Percentiles rank a stretch among this genome's conserved stretches.
Evolutionary conservation across 139 green algal genomes (phyloP).

Genomic region (Limnomonas spitsbergensis): DNA sequence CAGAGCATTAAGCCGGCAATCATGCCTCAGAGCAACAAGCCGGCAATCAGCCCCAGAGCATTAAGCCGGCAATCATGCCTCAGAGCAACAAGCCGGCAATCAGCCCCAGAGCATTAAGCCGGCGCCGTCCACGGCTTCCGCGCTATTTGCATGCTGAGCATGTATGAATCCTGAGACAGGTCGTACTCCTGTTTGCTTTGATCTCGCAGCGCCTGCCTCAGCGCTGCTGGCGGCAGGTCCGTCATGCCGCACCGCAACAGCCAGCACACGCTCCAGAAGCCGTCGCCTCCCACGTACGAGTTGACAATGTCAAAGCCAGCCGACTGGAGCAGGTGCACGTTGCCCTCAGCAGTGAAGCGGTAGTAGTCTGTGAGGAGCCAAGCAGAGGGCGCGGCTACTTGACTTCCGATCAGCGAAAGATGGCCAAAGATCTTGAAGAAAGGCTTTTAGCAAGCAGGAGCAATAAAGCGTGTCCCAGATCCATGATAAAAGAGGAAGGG

Average conservation of each 20-base stretch:
- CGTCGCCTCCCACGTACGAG: slow-evolving; percentile 10
- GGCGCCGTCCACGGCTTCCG: too few relatives aligned
- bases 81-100: too few relatives aligned
- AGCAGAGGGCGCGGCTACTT: not conserved
- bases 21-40: too few relatives aligned
- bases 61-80: too few relatives aligned
- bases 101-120: too few relatives aligned
- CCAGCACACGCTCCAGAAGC: slow-evolving; percentile 14
- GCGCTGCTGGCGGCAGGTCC: not conserved
- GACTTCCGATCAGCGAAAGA: not conserved
- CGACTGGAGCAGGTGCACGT: not conserved
- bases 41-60: too few relatives aligned
- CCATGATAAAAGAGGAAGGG: too few relatives aligned
- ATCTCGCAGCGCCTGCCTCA: not conserved
- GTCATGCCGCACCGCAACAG: slow-evolving; percentile 3
- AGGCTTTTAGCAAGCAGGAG: not conserved
- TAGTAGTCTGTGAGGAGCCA: slow-evolving; percentile 18
- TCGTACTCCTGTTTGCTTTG: not conserved
- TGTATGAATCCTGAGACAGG: not conserved
- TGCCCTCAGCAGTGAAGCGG: slow-evolving; percentile 14
- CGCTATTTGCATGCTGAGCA: not conserved
- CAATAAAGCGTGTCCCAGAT: too few relatives aligned
- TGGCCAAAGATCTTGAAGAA: too few relatives aligned
- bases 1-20: too few relatives aligned
- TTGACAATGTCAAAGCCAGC: slow-evolving; percentile 10